These are phyloP conservation scores for Curvularia sp. DNA, from an alignment of 2,329 filamentous ascomycete species.

Conservation along the genomic window DNA sequence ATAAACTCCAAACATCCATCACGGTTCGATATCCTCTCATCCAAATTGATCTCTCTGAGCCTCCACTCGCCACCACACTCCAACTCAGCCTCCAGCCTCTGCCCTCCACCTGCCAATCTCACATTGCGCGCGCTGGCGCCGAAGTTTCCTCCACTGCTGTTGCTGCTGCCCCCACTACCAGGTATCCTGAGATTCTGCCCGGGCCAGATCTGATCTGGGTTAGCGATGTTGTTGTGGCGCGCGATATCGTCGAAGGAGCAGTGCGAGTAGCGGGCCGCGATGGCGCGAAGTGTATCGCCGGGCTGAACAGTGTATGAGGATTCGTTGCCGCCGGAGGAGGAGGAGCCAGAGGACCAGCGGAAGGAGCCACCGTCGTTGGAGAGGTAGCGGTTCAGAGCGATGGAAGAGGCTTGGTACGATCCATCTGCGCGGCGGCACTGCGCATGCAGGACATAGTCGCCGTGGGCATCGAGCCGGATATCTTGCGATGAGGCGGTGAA, in stretches of 20 bases:
- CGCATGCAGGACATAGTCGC: slow-evolving; percentile 38
- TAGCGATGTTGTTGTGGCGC: slow-evolving; percentile 35
- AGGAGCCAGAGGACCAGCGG: slow-evolving; percentile 30
- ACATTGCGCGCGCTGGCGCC: slow-evolving; percentile 33
- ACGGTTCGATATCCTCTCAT: slow-evolving; percentile 36
- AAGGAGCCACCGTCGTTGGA: slow-evolving; percentile 37
- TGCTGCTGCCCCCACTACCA: slow-evolving; percentile 28
- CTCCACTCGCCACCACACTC: slow-evolving; percentile 25
- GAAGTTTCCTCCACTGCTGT: slow-evolving; percentile 15
- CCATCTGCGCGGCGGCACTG: slow-evolving; percentile 35
- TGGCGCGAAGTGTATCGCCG: slow-evolving; percentile 39
- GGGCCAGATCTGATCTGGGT: slow-evolving; percentile 39
- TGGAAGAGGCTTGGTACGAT: slow-evolving; percentile 31
- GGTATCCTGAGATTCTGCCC: slow-evolving; percentile 35
- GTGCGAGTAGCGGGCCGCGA: slow-evolving; percentile 31
- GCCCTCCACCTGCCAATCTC: slow-evolving; percentile 30
- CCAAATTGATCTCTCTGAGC: slow-evolving; percentile 28
- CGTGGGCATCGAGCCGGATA: slow-evolving; percentile 34
- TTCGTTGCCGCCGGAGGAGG: slow-evolving; percentile 9
- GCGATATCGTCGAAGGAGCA: slow-evolving; percentile 38
- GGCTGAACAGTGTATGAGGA: slow-evolving; percentile 33
- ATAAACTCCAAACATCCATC: slow-evolving; percentile 36
- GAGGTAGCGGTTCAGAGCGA: slow-evolving; percentile 32
- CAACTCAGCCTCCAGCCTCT: slow-evolving; percentile 34
- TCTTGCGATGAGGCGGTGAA: slow-evolving; percentile 35